phyloP scores from a whole-genome alignment of 345 rosid species.

The Brassica rapa region DNA sequence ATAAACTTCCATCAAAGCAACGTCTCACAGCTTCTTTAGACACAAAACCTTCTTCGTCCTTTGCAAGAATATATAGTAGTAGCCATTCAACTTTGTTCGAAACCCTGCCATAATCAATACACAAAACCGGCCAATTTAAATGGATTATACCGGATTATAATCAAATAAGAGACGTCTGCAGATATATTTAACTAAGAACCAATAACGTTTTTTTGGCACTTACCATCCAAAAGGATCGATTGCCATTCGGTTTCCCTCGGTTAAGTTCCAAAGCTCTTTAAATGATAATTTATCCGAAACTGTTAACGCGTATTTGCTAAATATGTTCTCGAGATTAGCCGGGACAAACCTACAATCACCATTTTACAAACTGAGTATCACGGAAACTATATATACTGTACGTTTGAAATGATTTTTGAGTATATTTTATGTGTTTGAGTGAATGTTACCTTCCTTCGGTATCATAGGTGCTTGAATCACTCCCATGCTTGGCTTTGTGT shows the following conservation, averaged over 20 bases:
- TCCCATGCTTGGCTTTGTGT: constrained; percentile 80
- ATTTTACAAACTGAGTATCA: background rate
- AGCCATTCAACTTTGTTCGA: constrained; percentile 58
- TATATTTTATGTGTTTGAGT: background rate
- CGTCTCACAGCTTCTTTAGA: constrained; percentile 76
- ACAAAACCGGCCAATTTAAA: background rate
- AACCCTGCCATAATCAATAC: constrained; percentile 45
- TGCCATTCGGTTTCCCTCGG: constrained; percentile 60
- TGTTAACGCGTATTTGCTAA: constrained; percentile 71
- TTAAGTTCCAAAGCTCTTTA: constrained; percentile 69
- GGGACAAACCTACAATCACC: constrained; percentile 55
- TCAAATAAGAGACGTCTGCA: background rate
- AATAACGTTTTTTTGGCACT: background rate
- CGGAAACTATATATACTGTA: background rate
- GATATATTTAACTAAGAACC: background rate
- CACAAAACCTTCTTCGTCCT: constrained; percentile 63
- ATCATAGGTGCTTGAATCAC: constrained; percentile 70
- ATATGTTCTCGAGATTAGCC: constrained; percentile 59
- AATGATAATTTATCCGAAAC: constrained; percentile 51
- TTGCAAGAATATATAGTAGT: constrained; percentile 57
- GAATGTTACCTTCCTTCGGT: constrained; percentile 76
- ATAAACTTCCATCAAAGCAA: constrained; percentile 73
- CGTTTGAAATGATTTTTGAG: background rate
- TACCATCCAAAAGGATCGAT: constrained; percentile 72
- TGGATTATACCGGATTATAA: background rate